Evolutionary conservation across 345 rosid genomes (phyloP).

Genomic region (Rhizophora mangle): DNA sequence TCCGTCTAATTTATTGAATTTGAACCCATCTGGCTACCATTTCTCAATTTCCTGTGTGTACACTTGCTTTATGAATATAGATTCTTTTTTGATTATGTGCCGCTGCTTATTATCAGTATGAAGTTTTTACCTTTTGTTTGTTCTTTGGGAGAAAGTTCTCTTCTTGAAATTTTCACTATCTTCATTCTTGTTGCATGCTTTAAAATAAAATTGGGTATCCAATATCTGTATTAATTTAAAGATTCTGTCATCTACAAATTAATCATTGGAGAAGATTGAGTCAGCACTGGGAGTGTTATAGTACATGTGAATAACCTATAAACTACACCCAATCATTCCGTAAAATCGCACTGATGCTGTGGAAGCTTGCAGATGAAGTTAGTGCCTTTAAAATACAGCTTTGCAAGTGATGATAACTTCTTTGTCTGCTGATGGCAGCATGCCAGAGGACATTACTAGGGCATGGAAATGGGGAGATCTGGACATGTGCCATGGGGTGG

Average conservation of each 20-base stretch:
- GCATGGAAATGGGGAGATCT: not conserved
- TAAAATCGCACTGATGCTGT: not conserved
- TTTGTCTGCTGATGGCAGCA: too few relatives aligned
- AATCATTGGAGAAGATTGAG: too few relatives aligned
- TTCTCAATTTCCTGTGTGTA: too few relatives aligned
- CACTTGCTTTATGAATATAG: not conserved
- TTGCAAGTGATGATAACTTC: too few relatives aligned
- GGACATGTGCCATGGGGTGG: too few relatives aligned
- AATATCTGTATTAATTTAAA: not conserved
- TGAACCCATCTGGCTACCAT: not conserved
- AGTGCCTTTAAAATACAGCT: too few relatives aligned
- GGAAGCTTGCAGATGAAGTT: not conserved
- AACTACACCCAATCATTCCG: too few relatives aligned
- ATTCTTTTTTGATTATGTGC: not conserved
- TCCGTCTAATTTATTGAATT: not conserved
- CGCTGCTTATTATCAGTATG: not conserved
- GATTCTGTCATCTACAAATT: not conserved
- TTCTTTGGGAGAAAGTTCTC: conserved; percentile 2
- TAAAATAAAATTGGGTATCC: not conserved
- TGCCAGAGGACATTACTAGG: too few relatives aligned
- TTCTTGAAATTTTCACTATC: conserved; percentile 7
- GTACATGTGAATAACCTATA: too few relatives aligned
- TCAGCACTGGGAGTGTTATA: too few relatives aligned
- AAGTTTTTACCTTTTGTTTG: not conserved
- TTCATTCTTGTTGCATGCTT: not conserved